Evolutionary conservation across 805 yeast species (phyloP), one percentile per base, ranked within the genome.

Genomic region (Suhomyces sp.): DNA sequence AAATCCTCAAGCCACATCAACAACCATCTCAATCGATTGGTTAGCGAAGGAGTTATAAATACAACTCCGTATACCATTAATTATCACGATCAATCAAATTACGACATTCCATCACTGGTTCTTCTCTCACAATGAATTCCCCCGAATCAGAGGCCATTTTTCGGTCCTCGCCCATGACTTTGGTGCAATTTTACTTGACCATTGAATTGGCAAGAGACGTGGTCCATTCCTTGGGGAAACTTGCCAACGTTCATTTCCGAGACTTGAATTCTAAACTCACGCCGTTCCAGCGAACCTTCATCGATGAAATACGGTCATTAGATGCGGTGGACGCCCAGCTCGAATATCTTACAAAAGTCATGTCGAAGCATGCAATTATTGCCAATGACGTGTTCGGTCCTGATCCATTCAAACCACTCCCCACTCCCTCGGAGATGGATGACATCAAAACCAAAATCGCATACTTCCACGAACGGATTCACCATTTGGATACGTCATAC

Each of bases 201-300:
- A 60, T 60, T 12, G 76, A 71, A 43, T 48, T 68, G 46, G 71
- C 72, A 6, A 40, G 73, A 31, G 73, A 68, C 31, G 58, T 66
- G 38, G 71, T 66, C 13, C 53, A 51, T 29, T 55, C 56, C 1
- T 44, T 69, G 19, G 74, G 74, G 6, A 43, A 50, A n/a, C 40
- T 58, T 13, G 71, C 70, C 17, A 51, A 54, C 18, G 74, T 68
- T 9, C 74, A 68, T 45, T 68, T 68, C 44, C 50, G 73, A 25
- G 74, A 68, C 48, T 70, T 87, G 66, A 71, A 71, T 46, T 58
- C 68, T 16, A 60, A 56, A 36, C 48, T 69, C 33, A 67, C 72
- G 12, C 58, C 70, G 8, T 71, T 71, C 49, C 76, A 71, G 47
- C 47, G 76, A 23, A 65, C 74, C 3, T 71, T 69, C 36, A 60